Evolutionary conservation across 129 eudicot species (phyloP), one percentile per base, ranked within the genome.

Genomic region (Flaveria sonorensis): DNA sequence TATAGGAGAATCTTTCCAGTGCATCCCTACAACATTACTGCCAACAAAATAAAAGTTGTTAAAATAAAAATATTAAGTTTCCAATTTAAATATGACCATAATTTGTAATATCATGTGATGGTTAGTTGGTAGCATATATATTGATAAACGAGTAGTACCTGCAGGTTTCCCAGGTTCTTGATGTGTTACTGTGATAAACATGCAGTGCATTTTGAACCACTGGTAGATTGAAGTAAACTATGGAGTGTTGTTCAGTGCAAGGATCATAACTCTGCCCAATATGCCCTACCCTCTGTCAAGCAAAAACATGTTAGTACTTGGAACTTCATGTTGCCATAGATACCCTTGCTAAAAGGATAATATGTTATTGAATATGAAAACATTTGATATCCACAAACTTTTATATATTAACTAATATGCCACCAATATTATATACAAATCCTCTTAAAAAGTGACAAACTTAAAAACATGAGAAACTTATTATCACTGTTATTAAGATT

Each of bases 151-250:
- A 24, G 23, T 70, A 70, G 48, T 85, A 95, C 99, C 87, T 91
- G 97, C 99, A 95, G 52, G 96, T 83, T 68, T 83, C 92, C 99
- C 99, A 95, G 81, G 67, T 85, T 46, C 70, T 68, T 30, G 90
- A 81, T 11, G 80, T 47, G 66, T 78, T 72, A 69, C 32, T 73
- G 15, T 76, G 84, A 80, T 73, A 63, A 77, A 84, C 99, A 87
- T 95, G 99, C 74, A 95, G 94, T 20, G 97, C 97, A 15, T 75
- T 81, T 79, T 95, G 96, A 83, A 95, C 99, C 90, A 91, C 99
- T 18, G 89, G 96, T 70, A 83, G 90, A 86, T 91, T 91, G 81
- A 95, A 95, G 83, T 95, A 95, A 57, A 68, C 65, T 13, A 71
- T 81, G 40, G 99, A 86, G 86, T 95, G 97, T 87, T 79, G 82